These are phyloP conservation scores for Sordariomycetes sp. DNA, from an alignment of 2,329 filamentous ascomycete genomes.

Conservation along the genomic window DNA sequence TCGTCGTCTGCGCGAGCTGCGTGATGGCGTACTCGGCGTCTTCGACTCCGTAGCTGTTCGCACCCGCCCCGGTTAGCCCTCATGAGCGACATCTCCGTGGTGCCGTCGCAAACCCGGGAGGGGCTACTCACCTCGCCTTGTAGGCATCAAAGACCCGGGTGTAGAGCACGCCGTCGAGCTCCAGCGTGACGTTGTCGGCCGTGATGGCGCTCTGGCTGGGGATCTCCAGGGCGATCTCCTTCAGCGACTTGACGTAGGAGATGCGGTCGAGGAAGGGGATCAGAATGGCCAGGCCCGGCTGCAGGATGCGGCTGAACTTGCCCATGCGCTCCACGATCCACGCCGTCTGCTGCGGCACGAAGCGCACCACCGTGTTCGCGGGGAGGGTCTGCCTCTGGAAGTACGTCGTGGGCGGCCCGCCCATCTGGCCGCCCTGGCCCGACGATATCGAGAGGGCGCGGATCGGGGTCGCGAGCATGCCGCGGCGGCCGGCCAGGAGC, in stretches of 20 bases:
- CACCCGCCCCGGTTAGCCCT: not conserved
- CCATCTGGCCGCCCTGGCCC: not conserved
- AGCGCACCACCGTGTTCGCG: conserved; percentile 88
- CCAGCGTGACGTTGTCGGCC: conserved; percentile 93
- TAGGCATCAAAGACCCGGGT: conserved; percentile 96
- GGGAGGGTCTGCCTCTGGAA: conserved; percentile 68
- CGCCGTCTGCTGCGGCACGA: conserved; percentile 98
- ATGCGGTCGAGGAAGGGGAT: conserved; percentile 90
- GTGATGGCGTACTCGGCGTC: conserved; percentile 98
- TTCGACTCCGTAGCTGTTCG: conserved; percentile 81
- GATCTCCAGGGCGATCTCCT: conserved; percentile 93
- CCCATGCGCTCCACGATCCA: conserved; percentile 99
- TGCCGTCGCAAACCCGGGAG: not conserved
- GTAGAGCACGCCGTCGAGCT: conserved; percentile 91
- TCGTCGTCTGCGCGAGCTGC: conserved; percentile 94
- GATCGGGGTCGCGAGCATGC: not conserved
- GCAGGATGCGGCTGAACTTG: conserved; percentile 85
- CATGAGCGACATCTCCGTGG: not conserved
- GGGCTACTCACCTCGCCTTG: conserved; percentile 67
- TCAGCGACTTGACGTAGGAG: conserved; percentile 94
- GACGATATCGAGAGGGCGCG: not conserved
- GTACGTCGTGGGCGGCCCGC: conserved; percentile 50
- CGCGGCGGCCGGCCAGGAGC: conserved; percentile 11
- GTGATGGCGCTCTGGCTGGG: conserved; percentile 97
- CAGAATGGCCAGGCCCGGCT: conserved; percentile 82